Evolutionary conservation across 1,284 basidiomycete species (phyloP).

Genomic region (Boletus albobrunnescens): DNA sequence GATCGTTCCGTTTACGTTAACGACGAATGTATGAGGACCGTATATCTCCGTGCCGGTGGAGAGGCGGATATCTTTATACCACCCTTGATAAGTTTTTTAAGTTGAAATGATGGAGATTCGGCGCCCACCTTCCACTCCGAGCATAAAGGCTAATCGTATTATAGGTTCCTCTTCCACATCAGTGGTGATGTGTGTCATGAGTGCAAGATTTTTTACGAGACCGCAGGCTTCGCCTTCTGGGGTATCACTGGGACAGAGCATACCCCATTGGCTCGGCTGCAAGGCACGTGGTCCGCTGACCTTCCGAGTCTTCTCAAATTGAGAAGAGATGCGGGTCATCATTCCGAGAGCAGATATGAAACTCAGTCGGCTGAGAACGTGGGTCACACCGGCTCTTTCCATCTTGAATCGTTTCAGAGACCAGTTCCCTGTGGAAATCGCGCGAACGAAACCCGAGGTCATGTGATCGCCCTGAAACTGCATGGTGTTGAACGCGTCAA

Average conservation of each 20-base stretch:
- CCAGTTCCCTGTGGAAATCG: constrained; percentile 99
- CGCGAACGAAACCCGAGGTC: constrained; percentile 93
- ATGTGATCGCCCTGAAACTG: constrained; percentile 93
- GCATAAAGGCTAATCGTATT: constrained; percentile 84
- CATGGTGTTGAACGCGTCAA: constrained; percentile 94
- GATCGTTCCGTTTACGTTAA: constrained; percentile 96
- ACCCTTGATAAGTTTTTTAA: constrained; percentile 14
- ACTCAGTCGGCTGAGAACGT: constrained; percentile 91
- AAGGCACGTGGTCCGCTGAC: constrained; percentile 97
- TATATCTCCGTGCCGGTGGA: constrained; percentile 97
- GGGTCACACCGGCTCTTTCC: constrained; percentile 98
- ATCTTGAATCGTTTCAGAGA: constrained; percentile 99
- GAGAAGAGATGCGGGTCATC: constrained; percentile 99
- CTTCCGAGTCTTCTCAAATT: constrained; percentile 99
- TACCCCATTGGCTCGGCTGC: constrained; percentile 99
- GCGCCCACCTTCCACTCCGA: constrained; percentile 85
- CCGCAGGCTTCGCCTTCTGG: constrained; percentile 99
- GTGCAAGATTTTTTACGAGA: constrained; percentile 95
- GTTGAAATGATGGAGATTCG: constrained; percentile 6
- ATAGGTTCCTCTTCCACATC: constrained; percentile 97
- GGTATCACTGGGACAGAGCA: constrained; percentile 97
- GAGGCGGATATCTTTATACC: constrained; percentile 76
- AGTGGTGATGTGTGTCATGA: constrained; percentile 99
- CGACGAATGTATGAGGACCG: constrained; percentile 85
- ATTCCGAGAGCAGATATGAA: constrained; percentile 99